Conservation (phyloP, 2,329 filamentous ascomycete genomes). For the Fusarium nygamai region DNA sequence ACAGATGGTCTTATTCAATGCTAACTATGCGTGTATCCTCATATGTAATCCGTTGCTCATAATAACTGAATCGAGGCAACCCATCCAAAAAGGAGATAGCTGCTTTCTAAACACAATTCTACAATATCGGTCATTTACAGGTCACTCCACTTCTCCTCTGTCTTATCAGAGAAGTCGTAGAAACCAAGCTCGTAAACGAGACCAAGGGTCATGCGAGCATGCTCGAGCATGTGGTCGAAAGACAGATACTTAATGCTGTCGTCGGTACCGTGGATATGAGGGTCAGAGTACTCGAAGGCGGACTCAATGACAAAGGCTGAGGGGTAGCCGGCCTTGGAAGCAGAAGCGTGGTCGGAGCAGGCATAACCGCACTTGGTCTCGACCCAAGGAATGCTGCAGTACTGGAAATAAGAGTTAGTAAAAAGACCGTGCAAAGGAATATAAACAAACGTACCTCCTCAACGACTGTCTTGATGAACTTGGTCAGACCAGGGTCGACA, state of each 20-base stretch:
- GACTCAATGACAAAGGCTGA: slow-evolving; percentile 82
- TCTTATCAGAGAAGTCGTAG: slow-evolving; percentile 68
- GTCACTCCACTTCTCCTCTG: slow-evolving; percentile 47
- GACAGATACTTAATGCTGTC: slow-evolving; percentile 77
- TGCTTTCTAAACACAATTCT: not conserved
- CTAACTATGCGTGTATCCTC: slow-evolving; percentile 9
- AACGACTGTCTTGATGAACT: slow-evolving; percentile 91
- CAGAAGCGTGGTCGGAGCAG: slow-evolving; percentile 79
- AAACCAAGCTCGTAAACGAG: slow-evolving; percentile 87
- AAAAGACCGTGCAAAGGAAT: not conserved
- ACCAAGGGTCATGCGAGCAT: slow-evolving; percentile 84
- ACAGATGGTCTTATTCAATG: not conserved
- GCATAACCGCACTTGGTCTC: slow-evolving; percentile 91
- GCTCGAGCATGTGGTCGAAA: slow-evolving; percentile 92
- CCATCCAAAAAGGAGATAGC: not conserved
- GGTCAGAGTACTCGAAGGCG: slow-evolving; percentile 72
- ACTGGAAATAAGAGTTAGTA: slow-evolving; percentile 56
- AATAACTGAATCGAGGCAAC: not conserved
- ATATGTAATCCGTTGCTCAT: slow-evolving; percentile 30
- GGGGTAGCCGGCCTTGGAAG: slow-evolving; percentile 78
- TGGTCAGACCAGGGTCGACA: slow-evolving; percentile 83
- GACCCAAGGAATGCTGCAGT: slow-evolving; percentile 88
- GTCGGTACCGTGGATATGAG: slow-evolving; percentile 75
- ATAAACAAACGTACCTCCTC: slow-evolving; percentile 54
- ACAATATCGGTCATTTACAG: slow-evolving; percentile 42